Percentiles rank a stretch among this genome's conserved stretches.
phyloP scores from a whole-genome alignment of 2,329 filamentous ascomycete genomes.

The Diaporthe vexans region DNA sequence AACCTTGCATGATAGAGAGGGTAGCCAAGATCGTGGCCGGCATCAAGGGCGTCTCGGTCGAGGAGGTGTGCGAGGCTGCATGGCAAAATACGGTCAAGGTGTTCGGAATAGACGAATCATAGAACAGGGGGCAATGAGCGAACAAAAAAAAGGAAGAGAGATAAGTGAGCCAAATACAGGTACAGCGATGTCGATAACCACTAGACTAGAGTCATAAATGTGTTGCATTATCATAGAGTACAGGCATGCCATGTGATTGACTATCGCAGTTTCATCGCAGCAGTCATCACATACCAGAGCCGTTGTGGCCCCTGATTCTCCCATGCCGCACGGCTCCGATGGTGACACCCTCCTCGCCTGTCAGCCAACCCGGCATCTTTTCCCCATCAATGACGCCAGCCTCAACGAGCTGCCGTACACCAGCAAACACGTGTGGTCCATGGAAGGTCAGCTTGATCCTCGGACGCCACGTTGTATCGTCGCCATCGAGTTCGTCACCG shows the following conservation, averaged over 20 bases:
- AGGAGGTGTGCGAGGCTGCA: conserved; percentile 88
- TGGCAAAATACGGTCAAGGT: conserved; percentile 87
- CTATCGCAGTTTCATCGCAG: neutral
- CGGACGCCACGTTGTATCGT: conserved; percentile 64
- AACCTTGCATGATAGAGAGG: conserved; percentile 87
- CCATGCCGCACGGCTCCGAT: conserved; percentile 78
- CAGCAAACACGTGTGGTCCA: conserved; percentile 84
- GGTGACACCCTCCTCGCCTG: conserved; percentile 86
- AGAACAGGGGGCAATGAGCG: conserved; percentile 47
- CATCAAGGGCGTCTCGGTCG: conserved; percentile 83
- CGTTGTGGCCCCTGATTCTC: conserved; percentile 71
- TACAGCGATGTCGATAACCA: no score
- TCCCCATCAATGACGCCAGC: conserved; percentile 80
- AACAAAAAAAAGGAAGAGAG: conserved; percentile 40
- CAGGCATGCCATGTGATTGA: conserved; percentile 32
- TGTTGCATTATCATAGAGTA: conserved; percentile 35
- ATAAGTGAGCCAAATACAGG: neutral
- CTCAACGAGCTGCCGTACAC: conserved; percentile 83
- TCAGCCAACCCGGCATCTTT: conserved; percentile 91
- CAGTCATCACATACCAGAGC: conserved; percentile 62
- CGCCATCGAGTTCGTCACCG: conserved; percentile 46
- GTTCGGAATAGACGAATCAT: conserved; percentile 75
- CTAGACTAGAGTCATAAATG: neutral
- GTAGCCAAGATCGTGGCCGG: conserved; percentile 91
- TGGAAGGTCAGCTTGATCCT: conserved; percentile 77